Evolutionary conservation across 257 asterid species (phyloP).

Genomic region (Ballota nigra): DNA sequence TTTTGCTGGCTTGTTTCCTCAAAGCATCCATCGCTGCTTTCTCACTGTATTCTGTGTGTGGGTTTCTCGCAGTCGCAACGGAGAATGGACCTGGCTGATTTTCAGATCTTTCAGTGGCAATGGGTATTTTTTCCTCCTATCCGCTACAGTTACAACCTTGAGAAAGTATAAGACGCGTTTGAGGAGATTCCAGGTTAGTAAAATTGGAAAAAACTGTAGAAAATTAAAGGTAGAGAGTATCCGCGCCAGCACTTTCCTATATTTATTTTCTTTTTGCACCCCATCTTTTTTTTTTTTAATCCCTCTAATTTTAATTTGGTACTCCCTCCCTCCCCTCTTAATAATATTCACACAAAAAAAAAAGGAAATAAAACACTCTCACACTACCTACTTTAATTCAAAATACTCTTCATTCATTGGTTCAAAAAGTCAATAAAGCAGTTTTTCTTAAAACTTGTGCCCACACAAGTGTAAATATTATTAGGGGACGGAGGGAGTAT

Average conservation of each 20-base stretch:
- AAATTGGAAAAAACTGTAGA: slow-evolving; percentile 23
- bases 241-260: not conserved
- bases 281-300: no score
- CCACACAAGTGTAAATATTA: no score
- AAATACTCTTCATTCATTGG: no score
- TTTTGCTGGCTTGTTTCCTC: slow-evolving; percentile 87
- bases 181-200: not conserved
- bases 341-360: no score
- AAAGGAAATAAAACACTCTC: no score
- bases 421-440: no score
- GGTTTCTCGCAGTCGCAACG: not conserved
- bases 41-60: slow-evolving; percentile 17
- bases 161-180: not conserved
- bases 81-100: not conserved
- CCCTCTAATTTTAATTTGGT: no score
- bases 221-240: slow-evolving; percentile 7
- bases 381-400: no score
- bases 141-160: not conserved
- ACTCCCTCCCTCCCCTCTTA: no score
- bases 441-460: no score
- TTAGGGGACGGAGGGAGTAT: no score
- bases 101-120: slow-evolving; percentile 9
- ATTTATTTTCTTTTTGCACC: not conserved
- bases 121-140: not conserved
- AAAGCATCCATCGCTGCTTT: slow-evolving; percentile 69